Percentiles rank a stretch among this genome's conserved stretches.
Evolutionary conservation across 495 filamentous ascomycete species (phyloP).

Genomic region (Penicillium flavigenum): DNA sequence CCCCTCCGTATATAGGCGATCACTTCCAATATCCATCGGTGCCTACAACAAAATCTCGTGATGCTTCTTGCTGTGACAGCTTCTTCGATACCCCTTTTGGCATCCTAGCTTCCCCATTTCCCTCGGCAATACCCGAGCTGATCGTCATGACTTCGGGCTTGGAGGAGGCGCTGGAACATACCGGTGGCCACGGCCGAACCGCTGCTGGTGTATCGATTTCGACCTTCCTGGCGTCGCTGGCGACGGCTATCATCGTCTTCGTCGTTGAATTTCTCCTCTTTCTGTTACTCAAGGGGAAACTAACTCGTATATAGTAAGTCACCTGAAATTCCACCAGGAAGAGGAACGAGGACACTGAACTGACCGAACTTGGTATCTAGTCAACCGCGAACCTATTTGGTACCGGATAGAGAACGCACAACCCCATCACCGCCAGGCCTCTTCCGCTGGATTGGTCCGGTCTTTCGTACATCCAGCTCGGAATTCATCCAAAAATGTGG

Average conservation of each 20-base stretch:
- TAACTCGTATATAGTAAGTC: conserved; percentile 81
- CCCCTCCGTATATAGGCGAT: neutral
- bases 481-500: conserved; percentile 94
- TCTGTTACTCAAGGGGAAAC: conserved; percentile 70
- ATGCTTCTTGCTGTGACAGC: conserved; percentile 2
- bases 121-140: conserved; percentile 7
- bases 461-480: conserved; percentile 77
- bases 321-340: neutral
- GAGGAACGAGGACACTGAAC: conserved; percentile 4
- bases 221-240: conserved; percentile 75
- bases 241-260: conserved; percentile 70
- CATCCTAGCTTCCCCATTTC: neutral
- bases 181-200: conserved; percentile 43
- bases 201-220: conserved; percentile 47
- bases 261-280: conserved; percentile 76
- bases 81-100: neutral
- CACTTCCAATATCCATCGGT: neutral
- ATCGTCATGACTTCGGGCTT: conserved; percentile 35
- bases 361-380: conserved; percentile 35
- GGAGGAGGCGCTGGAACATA: conserved; percentile 38
- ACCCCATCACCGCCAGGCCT: conserved; percentile 66
- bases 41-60: neutral
- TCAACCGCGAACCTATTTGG: conserved; percentile 86
- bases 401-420: conserved; percentile 82
- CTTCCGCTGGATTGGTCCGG: conserved; percentile 64